Evolutionary conservation across 2,329 filamentous ascomycete genomes (phyloP).

Genomic region (Plectosphaerella sp.): DNA sequence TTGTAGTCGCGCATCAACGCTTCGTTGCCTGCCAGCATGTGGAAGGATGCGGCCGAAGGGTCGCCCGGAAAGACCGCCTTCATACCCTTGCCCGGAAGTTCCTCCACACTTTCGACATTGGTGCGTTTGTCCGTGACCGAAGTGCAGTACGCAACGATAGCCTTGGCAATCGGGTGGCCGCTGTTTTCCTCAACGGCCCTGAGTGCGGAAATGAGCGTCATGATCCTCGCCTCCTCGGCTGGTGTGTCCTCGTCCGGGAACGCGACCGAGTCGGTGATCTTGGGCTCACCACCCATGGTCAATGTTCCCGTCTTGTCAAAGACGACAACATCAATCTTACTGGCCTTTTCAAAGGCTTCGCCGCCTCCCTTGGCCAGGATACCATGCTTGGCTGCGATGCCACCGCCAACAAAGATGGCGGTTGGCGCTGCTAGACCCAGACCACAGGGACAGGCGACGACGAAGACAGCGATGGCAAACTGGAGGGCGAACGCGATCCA

Average conservation of each 20-base stretch:
- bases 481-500: constrained; percentile 72
- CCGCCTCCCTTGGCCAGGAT: constrained; percentile 82
- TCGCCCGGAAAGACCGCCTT: constrained; percentile 43
- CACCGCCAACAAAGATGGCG: constrained; percentile 78
- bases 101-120: constrained; percentile 46
- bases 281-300: constrained; percentile 68
- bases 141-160: constrained; percentile 60
- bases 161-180: constrained; percentile 70
- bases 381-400: constrained; percentile 72
- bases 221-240: constrained; percentile 13
- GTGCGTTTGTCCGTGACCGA: constrained; percentile 21
- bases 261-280: constrained; percentile 53
- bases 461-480: constrained; percentile 82
- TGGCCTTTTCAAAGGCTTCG: constrained; percentile 82
- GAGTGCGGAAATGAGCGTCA: constrained; percentile 45
- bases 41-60: constrained; percentile 27
- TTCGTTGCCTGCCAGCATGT: constrained; percentile 70
- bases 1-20: constrained; percentile 53
- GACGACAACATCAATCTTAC: constrained; percentile 70
- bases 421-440: constrained; percentile 82
- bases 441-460: constrained; percentile 82
- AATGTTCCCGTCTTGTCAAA: constrained; percentile 89
- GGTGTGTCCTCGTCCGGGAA: constrained; percentile 24
- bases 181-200: constrained; percentile 65
- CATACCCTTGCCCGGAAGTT: constrained; percentile 69